A percentile compares a stretch with the other conserved stretches of the same genome.
phyloP scores from a whole-genome alignment of 2,329 filamentous ascomycete species.

The Pseudophaeomoniella oleicola region DNA sequence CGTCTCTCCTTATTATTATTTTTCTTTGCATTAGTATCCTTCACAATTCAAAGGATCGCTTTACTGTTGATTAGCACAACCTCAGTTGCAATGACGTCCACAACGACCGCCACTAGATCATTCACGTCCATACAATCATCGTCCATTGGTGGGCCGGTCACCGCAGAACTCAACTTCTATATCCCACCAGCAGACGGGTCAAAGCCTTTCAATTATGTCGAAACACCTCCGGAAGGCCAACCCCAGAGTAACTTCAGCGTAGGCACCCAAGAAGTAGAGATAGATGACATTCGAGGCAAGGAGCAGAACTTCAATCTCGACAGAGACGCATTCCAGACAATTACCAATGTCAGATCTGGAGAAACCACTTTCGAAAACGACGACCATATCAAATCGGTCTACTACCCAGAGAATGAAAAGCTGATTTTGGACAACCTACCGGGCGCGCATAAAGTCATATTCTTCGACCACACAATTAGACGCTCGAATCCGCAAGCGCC shows the following conservation, averaged over 20 bases:
- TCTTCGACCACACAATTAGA: slow-evolving; percentile 88
- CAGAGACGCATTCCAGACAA: slow-evolving; percentile 57
- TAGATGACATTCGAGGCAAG: slow-evolving; percentile 60
- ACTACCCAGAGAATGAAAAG: slow-evolving; percentile 73
- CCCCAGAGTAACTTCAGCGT: slow-evolving; percentile 52
- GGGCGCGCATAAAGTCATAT: slow-evolving; percentile 49
- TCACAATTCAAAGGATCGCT: neutral
- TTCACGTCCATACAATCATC: slow-evolving; percentile 14
- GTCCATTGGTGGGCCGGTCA: slow-evolving; percentile 43
- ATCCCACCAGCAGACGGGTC: slow-evolving; percentile 43
- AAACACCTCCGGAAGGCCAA: slow-evolving; percentile 43
- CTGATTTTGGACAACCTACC: slow-evolving; percentile 54
- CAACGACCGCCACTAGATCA: slow-evolving; percentile 13
- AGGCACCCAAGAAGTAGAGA: slow-evolving; percentile 34
- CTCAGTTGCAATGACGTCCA: slow-evolving; percentile 11
- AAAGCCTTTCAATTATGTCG: slow-evolving; percentile 52
- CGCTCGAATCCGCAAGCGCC: slow-evolving; percentile 41
- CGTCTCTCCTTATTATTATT: too few relatives aligned
- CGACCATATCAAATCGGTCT: slow-evolving; percentile 51
- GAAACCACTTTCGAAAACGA: slow-evolving; percentile 51
- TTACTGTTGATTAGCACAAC: neutral
- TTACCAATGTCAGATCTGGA: slow-evolving; percentile 43
- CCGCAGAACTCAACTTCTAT: slow-evolving; percentile 53
- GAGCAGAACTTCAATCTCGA: slow-evolving; percentile 56
- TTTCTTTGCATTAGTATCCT: neutral